Percentiles rank a stretch among this genome's conserved stretches.
Evolutionary conservation across 2,329 filamentous ascomycete species (phyloP).

Genomic region (Sporothrix sp.): DNA sequence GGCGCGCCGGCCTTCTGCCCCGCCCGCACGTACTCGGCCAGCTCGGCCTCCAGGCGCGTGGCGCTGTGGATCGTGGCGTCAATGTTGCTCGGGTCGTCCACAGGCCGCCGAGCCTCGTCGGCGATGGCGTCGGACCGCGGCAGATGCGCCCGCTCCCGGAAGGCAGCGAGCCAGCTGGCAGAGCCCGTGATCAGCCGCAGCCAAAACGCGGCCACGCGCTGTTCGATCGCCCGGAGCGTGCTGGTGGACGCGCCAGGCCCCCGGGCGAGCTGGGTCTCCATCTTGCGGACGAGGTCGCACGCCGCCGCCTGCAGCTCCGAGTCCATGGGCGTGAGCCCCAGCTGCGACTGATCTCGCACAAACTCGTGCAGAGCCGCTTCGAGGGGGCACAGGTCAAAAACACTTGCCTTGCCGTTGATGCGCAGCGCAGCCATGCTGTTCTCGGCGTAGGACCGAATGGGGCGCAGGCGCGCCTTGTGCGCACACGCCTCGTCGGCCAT

Average conservation of each 20-base stretch:
- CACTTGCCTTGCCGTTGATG: constrained; percentile 48
- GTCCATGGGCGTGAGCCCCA: constrained; percentile 52
- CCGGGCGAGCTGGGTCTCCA: constrained; percentile 32
- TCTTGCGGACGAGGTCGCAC: constrained; percentile 46
- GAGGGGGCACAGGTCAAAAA: constrained; percentile 48
- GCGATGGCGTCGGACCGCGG: constrained; percentile 47
- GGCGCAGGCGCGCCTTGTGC: constrained; percentile 38
- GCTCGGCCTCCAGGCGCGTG: constrained; percentile 44
- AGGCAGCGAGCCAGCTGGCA: constrained; percentile 45
- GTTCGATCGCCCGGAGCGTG: constrained; percentile 24
- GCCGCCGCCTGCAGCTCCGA: constrained; percentile 51
- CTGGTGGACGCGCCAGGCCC: neutral
- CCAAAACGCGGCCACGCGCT: constrained; percentile 46
- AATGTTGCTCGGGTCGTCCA: constrained; percentile 42
- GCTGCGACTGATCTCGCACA: constrained; percentile 38
- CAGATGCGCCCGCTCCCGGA: constrained; percentile 46
- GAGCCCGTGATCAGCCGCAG: constrained; percentile 41
- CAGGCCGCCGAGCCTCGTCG: constrained; percentile 36
- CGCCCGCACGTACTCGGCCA: constrained; percentile 41
- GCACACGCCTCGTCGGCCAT: constrained; percentile 37
- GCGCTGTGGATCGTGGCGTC: constrained; percentile 53
- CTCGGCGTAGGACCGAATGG: constrained; percentile 36
- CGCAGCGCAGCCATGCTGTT: constrained; percentile 39
- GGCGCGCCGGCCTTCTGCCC: constrained; percentile 37
- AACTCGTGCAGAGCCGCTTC: constrained; percentile 46